Evolutionary conservation across 345 rosid species (phyloP).

Genomic region (Eucalyptus brandiana): DNA sequence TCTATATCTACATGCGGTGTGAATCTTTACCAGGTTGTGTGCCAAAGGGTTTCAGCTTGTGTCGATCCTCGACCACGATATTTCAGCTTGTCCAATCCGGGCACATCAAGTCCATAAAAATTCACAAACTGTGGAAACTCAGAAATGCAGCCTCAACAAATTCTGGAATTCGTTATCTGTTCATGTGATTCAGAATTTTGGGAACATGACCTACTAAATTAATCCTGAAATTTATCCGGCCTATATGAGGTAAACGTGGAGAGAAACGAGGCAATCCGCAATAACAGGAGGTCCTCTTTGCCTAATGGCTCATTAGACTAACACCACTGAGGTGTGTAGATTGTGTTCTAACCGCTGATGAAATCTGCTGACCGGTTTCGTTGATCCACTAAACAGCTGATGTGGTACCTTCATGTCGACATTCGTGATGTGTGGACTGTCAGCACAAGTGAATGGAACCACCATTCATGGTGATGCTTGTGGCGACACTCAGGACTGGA

Average conservation of each 20-base stretch:
- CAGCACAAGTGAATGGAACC: constrained; percentile 34
- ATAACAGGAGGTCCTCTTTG: neutral
- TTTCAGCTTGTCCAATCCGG: too few relatives aligned
- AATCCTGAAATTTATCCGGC: neutral
- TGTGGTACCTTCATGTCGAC: constrained; percentile 31
- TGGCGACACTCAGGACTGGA: constrained; percentile 20
- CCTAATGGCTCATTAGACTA: neutral
- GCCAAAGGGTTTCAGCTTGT: too few relatives aligned
- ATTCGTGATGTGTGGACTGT: constrained; percentile 29
- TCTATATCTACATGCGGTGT: too few relatives aligned
- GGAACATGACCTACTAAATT: neutral
- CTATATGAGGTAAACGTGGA: neutral
- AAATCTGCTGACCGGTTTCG: constrained; percentile 30
- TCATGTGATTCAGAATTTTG: neutral
- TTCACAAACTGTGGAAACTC: too few relatives aligned
- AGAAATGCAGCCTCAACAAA: too few relatives aligned
- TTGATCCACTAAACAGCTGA: constrained; percentile 41
- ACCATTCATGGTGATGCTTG: constrained; percentile 43
- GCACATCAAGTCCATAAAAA: too few relatives aligned
- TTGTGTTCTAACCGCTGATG: neutral
- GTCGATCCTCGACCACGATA: too few relatives aligned
- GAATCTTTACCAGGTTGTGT: too few relatives aligned
- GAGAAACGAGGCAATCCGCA: neutral
- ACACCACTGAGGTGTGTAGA: neutral
- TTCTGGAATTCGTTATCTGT: neutral